Conservation (phyloP, 202 grass and related monocot genomes). For the Digitaria exilis region DNA sequence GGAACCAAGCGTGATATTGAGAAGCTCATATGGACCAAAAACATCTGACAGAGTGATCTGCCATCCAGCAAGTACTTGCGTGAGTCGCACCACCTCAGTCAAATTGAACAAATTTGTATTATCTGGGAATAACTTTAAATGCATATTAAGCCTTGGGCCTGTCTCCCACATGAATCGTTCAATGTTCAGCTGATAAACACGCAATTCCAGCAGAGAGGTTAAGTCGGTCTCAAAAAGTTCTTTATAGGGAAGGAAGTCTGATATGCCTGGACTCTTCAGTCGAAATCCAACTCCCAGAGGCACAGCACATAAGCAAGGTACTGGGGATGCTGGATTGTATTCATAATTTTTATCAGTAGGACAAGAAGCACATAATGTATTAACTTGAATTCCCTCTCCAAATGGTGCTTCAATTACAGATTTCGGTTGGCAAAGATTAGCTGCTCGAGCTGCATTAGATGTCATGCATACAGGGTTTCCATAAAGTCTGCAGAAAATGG, state of each 20-base stretch:
- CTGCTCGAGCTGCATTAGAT: constrained; percentile 48
- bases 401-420: constrained; percentile 32
- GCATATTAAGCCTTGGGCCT: constrained; percentile 77
- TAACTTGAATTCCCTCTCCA: constrained; percentile 41
- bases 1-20: constrained; percentile 79
- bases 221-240: constrained; percentile 60
- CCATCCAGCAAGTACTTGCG: constrained; percentile 65
- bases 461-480: constrained; percentile 75
- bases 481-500: constrained; percentile 64
- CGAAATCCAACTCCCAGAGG: constrained; percentile 84
- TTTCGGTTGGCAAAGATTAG: constrained; percentile 55
- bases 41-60: constrained; percentile 68
- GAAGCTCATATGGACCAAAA: constrained; percentile 96
- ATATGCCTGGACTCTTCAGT: constrained; percentile 87
- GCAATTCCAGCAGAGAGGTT: constrained; percentile 46
- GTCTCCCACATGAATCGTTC: constrained; percentile 67
- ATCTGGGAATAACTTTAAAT: constrained; percentile 86
- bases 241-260: constrained; percentile 67
- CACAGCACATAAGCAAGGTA: constrained; percentile 66
- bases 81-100: constrained; percentile 55
- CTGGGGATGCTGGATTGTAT: constrained; percentile 69
- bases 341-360: constrained; percentile 61
- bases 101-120: constrained; percentile 64
- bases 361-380: constrained; percentile 46
- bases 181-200: constrained; percentile 68